A percentile compares a stretch with the other conserved stretches of the same genome.
phyloP scores from a whole-genome alignment of 352 stramenopile genomes.

The Elongisporangium prolatum region DNA sequence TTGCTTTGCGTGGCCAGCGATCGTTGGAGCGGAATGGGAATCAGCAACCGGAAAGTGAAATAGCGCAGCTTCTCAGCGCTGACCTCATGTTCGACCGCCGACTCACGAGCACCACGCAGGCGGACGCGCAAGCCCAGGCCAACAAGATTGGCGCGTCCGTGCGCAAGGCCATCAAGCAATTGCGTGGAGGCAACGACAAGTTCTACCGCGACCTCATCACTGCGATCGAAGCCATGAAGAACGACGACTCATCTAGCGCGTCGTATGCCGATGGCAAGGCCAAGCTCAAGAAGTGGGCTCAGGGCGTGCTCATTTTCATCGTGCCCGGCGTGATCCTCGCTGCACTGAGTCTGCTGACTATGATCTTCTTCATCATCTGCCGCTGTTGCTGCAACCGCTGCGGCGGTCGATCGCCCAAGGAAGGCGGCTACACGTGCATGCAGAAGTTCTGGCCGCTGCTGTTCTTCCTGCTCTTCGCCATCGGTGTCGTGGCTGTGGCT shows the following conservation, averaged over 20 bases:
- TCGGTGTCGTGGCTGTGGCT: constrained; percentile 40
- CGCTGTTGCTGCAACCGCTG: constrained; percentile 77
- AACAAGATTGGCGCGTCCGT: constrained; percentile 41
- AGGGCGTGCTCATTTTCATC: constrained; percentile 46
- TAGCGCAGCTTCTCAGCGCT: neutral
- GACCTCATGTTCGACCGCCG: constrained; percentile 8
- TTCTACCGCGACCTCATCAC: constrained; percentile 65
- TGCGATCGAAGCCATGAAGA: constrained; percentile 27
- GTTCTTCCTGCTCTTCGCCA: constrained; percentile 59
- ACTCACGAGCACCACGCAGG: constrained; percentile 8
- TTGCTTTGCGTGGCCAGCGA: neutral
- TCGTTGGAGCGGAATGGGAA: neutral
- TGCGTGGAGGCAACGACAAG: constrained; percentile 49
- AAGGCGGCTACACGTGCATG: constrained; percentile 62
- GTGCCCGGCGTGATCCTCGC: constrained; percentile 51
- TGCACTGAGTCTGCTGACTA: constrained; percentile 56
- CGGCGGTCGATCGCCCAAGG: constrained; percentile 40
- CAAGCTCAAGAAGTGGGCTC: constrained; percentile 41
- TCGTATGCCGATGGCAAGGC: constrained; percentile 19
- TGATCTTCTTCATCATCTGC: constrained; percentile 70
- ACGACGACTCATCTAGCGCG: constrained; percentile 25
- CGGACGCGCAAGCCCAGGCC: constrained; percentile 29
- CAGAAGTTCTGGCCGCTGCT: constrained; percentile 63
- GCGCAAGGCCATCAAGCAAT: constrained; percentile 55
- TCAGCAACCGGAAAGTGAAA: neutral